Conservation (phyloP, 1,284 basidiomycete species). For the Moesziomyces globuligerus region DNA sequence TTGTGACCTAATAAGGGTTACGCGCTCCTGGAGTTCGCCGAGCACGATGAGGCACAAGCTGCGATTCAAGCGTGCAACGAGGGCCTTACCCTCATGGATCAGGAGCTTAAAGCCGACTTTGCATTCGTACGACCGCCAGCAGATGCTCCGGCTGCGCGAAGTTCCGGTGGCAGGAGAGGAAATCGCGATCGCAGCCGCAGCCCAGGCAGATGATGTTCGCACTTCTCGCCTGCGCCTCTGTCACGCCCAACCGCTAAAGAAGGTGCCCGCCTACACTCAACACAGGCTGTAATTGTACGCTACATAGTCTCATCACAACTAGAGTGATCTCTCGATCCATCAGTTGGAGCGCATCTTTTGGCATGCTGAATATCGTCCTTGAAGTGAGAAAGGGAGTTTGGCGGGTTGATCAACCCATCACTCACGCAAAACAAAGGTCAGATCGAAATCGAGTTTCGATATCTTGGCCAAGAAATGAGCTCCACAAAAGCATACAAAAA, state of each 20-base stretch:
- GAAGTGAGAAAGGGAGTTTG: too few species aligned
- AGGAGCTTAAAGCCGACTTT: slow-evolving; percentile 89
- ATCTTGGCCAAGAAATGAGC: too few species aligned
- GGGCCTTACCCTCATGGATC: slow-evolving; percentile 84
- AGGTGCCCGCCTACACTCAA: neutral
- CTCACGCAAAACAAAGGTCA: too few species aligned
- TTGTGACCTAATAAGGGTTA: slow-evolving; percentile 33
- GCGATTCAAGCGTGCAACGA: slow-evolving; percentile 86
- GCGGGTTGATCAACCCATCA: too few species aligned
- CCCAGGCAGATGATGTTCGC: slow-evolving; percentile 25
- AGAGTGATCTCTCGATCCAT: too few species aligned
- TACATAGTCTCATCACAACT: neutral
- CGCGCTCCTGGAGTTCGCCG: slow-evolving; percentile 88
- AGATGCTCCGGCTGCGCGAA: slow-evolving; percentile 4
- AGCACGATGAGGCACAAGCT: slow-evolving; percentile 87
- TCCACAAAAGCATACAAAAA: too few species aligned
- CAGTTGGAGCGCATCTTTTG: too few species aligned
- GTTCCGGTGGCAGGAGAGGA: slow-evolving; percentile 19
- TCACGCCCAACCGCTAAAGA: neutral
- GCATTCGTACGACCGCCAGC: slow-evolving; percentile 88
- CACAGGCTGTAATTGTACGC: slow-evolving; percentile 2
- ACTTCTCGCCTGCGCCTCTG: neutral
- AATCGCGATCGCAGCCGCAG: slow-evolving; percentile 43
- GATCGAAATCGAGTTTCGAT: too few species aligned
- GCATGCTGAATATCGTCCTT: too few species aligned